Percentiles rank a stretch among this genome's conserved stretches.
phyloP scores from a whole-genome alignment of 108 stramenopile species.

The Pseudonitzschia multiseries region DNA sequence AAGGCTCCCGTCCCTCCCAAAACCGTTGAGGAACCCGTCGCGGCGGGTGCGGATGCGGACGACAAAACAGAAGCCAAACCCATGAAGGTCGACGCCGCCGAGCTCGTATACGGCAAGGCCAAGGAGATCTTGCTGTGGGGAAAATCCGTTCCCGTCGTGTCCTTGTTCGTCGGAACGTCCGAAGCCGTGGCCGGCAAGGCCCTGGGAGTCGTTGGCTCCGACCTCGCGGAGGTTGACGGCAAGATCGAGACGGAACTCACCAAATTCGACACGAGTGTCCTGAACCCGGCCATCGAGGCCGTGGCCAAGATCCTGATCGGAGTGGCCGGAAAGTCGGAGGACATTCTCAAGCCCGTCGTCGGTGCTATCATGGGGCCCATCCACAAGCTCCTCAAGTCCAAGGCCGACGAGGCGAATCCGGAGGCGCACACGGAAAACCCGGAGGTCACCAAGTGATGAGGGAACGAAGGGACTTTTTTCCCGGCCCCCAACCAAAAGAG shows the following conservation, averaged over 20 bases:
- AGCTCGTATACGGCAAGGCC: conserved; percentile 50
- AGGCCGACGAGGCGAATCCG: conserved; percentile 6
- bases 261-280: conserved; percentile 52
- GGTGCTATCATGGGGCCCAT: conserved; percentile 32
- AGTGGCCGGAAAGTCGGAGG: conserved; percentile 58
- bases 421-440: conserved; percentile 15
- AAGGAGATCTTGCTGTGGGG: conserved; percentile 80
- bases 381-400: conserved; percentile 23
- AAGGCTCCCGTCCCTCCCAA: too few species aligned
- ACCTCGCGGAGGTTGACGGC: conserved; percentile 39
- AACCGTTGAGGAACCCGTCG: background rate
- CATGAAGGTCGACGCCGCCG: conserved; percentile 49
- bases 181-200: conserved; percentile 70
- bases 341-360: conserved; percentile 53
- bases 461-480: background rate
- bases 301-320: conserved; percentile 47
- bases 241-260: conserved; percentile 55
- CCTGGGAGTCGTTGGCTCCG: conserved; percentile 45
- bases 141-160: conserved; percentile 58
- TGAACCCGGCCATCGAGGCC: conserved; percentile 65
- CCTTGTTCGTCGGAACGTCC: conserved; percentile 54
- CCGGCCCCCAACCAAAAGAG: too few species aligned
- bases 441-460: conserved; percentile 8
- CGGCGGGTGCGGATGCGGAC: background rate
- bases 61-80: background rate